Percentiles rank a stretch among this genome's conserved stretches.
phyloP scores from a whole-genome alignment of 139 green algal genomes.

The Desmodesmus armatus region DNA sequence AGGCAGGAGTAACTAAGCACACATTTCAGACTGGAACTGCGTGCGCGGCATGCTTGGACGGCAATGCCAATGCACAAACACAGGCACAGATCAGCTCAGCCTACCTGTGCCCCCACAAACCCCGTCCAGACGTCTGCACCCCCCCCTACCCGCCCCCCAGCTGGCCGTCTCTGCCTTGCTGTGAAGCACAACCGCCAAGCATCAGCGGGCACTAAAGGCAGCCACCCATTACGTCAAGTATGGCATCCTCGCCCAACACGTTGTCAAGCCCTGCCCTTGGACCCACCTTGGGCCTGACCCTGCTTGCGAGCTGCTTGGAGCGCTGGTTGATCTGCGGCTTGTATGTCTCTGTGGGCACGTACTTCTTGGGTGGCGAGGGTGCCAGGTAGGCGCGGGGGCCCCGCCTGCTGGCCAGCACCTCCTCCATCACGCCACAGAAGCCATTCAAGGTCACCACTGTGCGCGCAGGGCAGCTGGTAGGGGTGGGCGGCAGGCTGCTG shows the following conservation, averaged over 20 bases:
- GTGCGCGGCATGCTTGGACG: no score
- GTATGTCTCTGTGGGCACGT: slow-evolving; percentile 66
- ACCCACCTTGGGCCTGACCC: slow-evolving; percentile 54
- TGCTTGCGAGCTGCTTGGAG: slow-evolving; percentile 64
- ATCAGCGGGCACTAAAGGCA: not conserved
- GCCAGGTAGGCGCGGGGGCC: slow-evolving; percentile 75
- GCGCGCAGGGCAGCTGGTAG: no score
- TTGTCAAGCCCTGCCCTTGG: not conserved
- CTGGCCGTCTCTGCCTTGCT: not conserved
- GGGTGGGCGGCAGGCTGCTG: not conserved
- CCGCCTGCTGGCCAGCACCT: slow-evolving; percentile 53
- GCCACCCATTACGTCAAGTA: no score
- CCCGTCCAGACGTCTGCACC: no score
- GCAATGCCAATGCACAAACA: no score
- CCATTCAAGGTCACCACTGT: slow-evolving; percentile 33
- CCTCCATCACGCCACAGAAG: slow-evolving; percentile 75
- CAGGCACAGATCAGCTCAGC: no score
- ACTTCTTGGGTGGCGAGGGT: slow-evolving; percentile 67
- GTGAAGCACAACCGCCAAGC: not conserved
- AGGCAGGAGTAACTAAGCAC: no score
- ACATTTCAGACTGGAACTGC: no score
- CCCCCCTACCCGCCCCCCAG: no score
- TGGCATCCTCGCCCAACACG: not conserved
- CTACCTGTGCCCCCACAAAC: no score
- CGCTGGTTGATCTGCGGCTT: slow-evolving; percentile 66